Conservation (phyloP, 352 stramenopile species). For the Phytophthora litchii region DNA sequence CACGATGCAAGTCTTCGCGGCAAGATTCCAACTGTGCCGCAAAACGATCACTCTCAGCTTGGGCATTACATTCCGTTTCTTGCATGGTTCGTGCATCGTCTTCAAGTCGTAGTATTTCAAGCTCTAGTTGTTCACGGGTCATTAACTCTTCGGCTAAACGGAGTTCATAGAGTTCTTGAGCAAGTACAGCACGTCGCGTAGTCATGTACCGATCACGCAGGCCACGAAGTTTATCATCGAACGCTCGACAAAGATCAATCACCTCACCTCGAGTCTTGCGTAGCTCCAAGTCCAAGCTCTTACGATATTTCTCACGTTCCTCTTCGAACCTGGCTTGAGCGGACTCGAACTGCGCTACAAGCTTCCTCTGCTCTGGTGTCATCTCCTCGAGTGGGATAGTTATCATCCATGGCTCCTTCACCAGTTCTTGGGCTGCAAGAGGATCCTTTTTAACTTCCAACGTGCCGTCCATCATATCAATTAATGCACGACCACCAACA, state of each 20-base stretch:
- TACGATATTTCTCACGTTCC: slow-evolving; percentile 91
- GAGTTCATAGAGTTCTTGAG: slow-evolving; percentile 77
- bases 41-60: slow-evolving; percentile 61
- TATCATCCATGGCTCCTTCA: slow-evolving; percentile 91
- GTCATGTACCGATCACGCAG: slow-evolving; percentile 65
- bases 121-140: slow-evolving; percentile 54
- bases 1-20: slow-evolving; percentile 69
- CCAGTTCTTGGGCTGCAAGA: slow-evolving; percentile 56
- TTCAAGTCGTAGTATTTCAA: slow-evolving; percentile 37
- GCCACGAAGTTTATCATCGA: slow-evolving; percentile 85
- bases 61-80: slow-evolving; percentile 23
- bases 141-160: slow-evolving; percentile 63
- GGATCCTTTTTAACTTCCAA: slow-evolving; percentile 90
- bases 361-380: slow-evolving; percentile 81
- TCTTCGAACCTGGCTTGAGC: slow-evolving; percentile 80
- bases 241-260: slow-evolving; percentile 75
- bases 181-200: slow-evolving; percentile 52
- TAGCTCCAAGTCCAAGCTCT: slow-evolving; percentile 89
- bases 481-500: slow-evolving; percentile 73
- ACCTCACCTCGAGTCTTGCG: slow-evolving; percentile 87
- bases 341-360: slow-evolving; percentile 67
- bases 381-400: slow-evolving; percentile 76
- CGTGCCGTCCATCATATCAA: slow-evolving; percentile 95
- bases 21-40: slow-evolving; percentile 51
- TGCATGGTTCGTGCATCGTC: slow-evolving; percentile 27